Conservation (phyloP, 257 asterid genomes). For the Nyctanthes arbortristis region DNA sequence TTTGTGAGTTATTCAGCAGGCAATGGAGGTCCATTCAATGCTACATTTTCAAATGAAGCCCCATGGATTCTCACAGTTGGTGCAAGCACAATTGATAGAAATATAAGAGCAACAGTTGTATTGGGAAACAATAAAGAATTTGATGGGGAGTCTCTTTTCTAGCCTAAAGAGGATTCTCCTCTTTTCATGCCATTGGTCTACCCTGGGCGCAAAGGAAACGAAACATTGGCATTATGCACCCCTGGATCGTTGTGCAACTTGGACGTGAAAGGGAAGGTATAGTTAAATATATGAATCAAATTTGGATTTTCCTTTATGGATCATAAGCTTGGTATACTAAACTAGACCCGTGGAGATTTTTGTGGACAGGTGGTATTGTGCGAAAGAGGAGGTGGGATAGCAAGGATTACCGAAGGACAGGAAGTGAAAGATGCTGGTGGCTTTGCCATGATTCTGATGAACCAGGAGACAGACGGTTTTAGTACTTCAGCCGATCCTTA, state of each 20-base stretch:
- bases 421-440: slow-evolving; percentile 12
- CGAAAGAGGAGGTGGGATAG: slow-evolving; percentile 11
- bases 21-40: not conserved
- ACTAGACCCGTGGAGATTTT: too few species aligned
- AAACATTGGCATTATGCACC: not conserved
- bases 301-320: too few species aligned
- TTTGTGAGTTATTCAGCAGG: too few species aligned
- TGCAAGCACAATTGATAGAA: too few species aligned
- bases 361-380: not conserved
- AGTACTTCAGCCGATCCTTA: slow-evolving; percentile 8
- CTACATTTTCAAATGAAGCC: not conserved
- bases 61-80: slow-evolving; percentile 5
- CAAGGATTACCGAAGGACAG: slow-evolving; percentile 5
- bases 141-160: not conserved
- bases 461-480: slow-evolving; percentile 1
- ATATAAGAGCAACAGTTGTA: not conserved
- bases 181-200: not conserved
- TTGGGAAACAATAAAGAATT: not conserved
- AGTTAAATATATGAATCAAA: too few species aligned
- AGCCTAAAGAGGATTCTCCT: not conserved
- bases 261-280: slow-evolving; percentile 4
- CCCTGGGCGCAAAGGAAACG: not conserved
- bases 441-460: slow-evolving; percentile 9
- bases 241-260: not conserved
- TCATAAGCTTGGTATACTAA: too few species aligned